Percentiles rank a stretch among this genome's conserved stretches.
phyloP scores from a whole-genome alignment of 139 green algal genomes.

The Chlamydomonas asymmetrica region DNA sequence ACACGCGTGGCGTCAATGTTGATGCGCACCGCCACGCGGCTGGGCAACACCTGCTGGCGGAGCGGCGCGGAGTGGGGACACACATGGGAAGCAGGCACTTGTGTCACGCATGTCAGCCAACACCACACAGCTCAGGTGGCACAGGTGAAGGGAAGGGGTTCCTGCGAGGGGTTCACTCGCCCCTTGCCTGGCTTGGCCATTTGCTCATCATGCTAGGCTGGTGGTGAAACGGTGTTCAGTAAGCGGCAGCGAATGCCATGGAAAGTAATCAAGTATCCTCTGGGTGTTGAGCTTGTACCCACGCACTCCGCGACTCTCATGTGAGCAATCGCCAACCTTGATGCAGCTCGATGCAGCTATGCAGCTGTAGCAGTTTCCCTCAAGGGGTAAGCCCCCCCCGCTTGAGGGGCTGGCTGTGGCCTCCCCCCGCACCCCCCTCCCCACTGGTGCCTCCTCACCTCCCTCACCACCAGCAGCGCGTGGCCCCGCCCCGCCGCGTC shows the following conservation, averaged over 20 bases:
- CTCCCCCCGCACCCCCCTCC: background rate
- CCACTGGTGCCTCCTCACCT: background rate
- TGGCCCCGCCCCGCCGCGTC: conserved; percentile 1
- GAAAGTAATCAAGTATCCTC: background rate
- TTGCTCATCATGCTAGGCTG: background rate
- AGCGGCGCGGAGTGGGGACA: conserved; percentile 30
- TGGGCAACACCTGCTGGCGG: conserved; percentile 53
- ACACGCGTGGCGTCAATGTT: conserved; percentile 68
- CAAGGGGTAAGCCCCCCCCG: background rate
- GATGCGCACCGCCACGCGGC: conserved; percentile 40
- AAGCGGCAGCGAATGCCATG: too few species aligned
- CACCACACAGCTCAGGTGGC: background rate
- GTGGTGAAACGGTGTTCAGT: background rate
- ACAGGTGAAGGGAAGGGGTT: background rate
- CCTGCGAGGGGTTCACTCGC: background rate
- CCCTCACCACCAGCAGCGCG: conserved; percentile 19
- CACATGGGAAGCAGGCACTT: background rate
- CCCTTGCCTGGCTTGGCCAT: background rate
- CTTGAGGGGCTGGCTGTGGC: background rate
- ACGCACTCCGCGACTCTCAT: background rate
- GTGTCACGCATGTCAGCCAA: too few species aligned
- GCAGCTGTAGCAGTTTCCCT: background rate
- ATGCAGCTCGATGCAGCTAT: background rate
- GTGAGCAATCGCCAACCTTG: background rate
- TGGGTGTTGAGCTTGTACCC: background rate